Percentiles rank a stretch among this genome's conserved stretches.
Conservation (phyloP, 805 yeast species). For the Pichia deserticola region DNA sequence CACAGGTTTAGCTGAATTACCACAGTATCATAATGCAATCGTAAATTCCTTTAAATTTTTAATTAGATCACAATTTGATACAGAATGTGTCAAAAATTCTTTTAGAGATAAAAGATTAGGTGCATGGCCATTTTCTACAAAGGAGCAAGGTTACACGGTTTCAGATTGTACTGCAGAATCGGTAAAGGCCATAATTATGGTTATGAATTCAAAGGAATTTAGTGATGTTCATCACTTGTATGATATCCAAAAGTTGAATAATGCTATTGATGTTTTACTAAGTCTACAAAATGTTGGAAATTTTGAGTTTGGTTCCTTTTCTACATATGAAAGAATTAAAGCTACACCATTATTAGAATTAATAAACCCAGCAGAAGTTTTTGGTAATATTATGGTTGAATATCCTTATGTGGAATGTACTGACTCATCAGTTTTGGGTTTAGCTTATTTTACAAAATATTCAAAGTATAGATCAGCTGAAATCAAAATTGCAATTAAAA, state of each 20-base stretch:
- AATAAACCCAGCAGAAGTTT: conserved; percentile 94
- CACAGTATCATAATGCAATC: conserved; percentile 58
- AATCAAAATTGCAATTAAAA: conserved; percentile 58
- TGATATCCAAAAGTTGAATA: conserved; percentile 43
- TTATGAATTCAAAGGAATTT: conserved; percentile 54
- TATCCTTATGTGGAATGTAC: conserved; percentile 98
- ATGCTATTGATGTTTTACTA: conserved; percentile 72
- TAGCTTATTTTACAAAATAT: conserved; percentile 65
- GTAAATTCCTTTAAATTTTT: conserved; percentile 64
- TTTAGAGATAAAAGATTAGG: conserved; percentile 81
- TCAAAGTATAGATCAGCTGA: conserved; percentile 60
- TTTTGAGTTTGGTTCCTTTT: conserved; percentile 84
- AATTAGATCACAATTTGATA: conserved; percentile 76
- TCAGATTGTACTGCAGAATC: conserved; percentile 97
- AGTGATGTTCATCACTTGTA: conserved; percentile 34
- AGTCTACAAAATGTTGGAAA: conserved; percentile 69
- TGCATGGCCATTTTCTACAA: conserved; percentile 95
- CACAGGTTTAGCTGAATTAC: conserved; percentile 69
- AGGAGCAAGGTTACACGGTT: conserved; percentile 93
- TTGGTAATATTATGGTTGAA: conserved; percentile 97
- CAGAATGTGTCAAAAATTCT: conserved; percentile 68
- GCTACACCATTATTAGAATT: conserved; percentile 70
- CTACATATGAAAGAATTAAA: conserved; percentile 82
- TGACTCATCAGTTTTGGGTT: conserved; percentile 86
- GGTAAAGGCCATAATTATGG: conserved; percentile 88